phyloP scores from a whole-genome alignment of 2,329 filamentous ascomycete genomes.

The Sarocladium brachiariae region DNA sequence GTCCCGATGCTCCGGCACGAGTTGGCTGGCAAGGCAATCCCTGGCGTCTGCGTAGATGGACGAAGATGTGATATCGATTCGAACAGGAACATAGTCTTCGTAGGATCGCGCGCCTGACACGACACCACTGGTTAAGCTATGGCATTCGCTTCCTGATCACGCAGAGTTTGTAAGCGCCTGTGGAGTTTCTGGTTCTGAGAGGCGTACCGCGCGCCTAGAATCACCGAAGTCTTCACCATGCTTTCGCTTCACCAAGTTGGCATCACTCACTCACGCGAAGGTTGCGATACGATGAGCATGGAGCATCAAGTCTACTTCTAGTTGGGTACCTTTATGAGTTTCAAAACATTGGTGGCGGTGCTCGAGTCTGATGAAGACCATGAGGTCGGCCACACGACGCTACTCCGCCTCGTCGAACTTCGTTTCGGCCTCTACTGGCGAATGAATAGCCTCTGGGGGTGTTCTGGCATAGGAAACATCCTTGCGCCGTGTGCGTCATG shows the following conservation, averaged over 20 bases:
- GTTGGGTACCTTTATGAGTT: background rate
- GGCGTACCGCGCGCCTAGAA: constrained; percentile 4
- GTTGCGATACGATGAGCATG: too few species aligned
- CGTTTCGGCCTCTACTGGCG: background rate
- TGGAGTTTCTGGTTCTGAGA: background rate
- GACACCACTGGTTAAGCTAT: too few species aligned
- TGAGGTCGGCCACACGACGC: background rate
- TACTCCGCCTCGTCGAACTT: background rate
- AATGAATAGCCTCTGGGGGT: background rate
- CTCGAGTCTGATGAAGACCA: background rate
- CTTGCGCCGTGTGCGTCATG: background rate
- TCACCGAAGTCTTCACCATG: too few species aligned
- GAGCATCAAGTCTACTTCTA: too few species aligned
- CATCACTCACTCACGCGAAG: too few species aligned
- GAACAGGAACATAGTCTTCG: too few species aligned
- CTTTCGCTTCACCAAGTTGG: too few species aligned
- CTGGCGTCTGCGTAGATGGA: background rate
- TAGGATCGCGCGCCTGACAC: background rate
- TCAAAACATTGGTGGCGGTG: background rate
- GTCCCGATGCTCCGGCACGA: too few species aligned
- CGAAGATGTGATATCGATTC: too few species aligned
- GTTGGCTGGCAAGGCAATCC: too few species aligned
- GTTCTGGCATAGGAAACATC: background rate
- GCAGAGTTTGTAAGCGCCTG: background rate
- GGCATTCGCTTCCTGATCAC: too few species aligned